A percentile compares a stretch with the other conserved stretches of the same genome.
Evolutionary conservation across 2,329 filamentous ascomycete species (phyloP).

Genomic region (Xylariales sp.): DNA sequence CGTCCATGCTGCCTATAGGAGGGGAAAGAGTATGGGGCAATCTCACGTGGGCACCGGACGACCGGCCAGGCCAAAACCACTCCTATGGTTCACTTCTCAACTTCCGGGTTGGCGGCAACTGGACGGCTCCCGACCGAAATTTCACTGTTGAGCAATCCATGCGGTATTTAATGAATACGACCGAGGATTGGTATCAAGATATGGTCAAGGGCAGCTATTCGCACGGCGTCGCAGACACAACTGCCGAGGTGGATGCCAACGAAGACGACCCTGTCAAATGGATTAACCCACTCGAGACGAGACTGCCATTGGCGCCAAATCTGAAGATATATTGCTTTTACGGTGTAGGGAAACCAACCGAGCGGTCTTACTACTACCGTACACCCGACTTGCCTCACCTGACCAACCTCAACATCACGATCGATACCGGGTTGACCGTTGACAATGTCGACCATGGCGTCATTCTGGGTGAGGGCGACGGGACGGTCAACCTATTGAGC

Average conservation of each 20-base stretch:
- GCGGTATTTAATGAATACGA: constrained; percentile 70
- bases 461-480: constrained; percentile 93
- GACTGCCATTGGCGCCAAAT: constrained; percentile 79
- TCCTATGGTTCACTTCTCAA: constrained; percentile 81
- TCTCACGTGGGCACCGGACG: constrained; percentile 80
- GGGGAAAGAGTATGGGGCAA: constrained; percentile 96
- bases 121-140: constrained; percentile 63
- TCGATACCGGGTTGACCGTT: constrained; percentile 60
- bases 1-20: constrained; percentile 92
- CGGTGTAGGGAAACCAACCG: constrained; percentile 87
- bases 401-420: constrained; percentile 69
- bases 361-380: constrained; percentile 88
- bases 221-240: constrained; percentile 78
- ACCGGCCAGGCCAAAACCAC: constrained; percentile 64
- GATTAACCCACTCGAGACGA: constrained; percentile 90
- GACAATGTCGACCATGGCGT: constrained; percentile 77
- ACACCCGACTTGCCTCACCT: constrained; percentile 57
- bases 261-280: constrained; percentile 76
- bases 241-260: constrained; percentile 75
- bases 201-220: constrained; percentile 75
- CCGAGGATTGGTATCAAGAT: constrained; percentile 80
- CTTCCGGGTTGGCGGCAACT: constrained; percentile 66
- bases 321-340: constrained; percentile 98
- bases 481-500: constrained; percentile 89
- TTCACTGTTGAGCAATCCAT: constrained; percentile 76